These are phyloP conservation scores for Rosa persica DNA, from an alignment of 306 rosid genomes.

Conservation along the genomic window DNA sequence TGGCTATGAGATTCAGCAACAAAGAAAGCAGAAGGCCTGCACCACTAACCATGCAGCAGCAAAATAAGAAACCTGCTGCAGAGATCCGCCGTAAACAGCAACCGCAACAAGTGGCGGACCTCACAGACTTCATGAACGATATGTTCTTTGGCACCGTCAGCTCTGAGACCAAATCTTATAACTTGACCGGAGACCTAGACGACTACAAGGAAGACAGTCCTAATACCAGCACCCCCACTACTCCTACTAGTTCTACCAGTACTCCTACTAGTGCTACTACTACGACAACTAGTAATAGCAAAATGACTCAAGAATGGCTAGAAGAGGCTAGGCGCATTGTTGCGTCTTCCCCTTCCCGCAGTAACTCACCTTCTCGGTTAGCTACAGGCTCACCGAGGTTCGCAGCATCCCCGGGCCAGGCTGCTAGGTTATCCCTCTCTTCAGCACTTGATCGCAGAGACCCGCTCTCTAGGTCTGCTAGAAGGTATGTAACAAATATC, in stretches of 20 bases:
- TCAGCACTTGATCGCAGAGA: conserved; percentile 53
- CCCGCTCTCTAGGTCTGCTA: conserved; percentile 69
- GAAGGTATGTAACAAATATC: conserved; percentile 43
- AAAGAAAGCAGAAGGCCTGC: conserved; percentile 5
- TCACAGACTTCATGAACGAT: conserved; percentile 85
- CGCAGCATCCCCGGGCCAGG: conserved; percentile 40
- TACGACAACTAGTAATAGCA: conserved; percentile 32
- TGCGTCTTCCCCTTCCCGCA: conserved; percentile 66
- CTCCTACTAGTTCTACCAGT: neutral
- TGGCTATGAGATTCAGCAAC: conserved; percentile 19
- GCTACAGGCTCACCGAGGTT: conserved; percentile 61
- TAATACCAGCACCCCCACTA: neutral
- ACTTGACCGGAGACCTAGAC: conserved; percentile 44
- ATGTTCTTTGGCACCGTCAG: conserved; percentile 57
- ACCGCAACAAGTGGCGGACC: conserved; percentile 50
- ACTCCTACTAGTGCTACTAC: conserved; percentile 13
- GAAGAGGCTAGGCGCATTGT: conserved; percentile 68
- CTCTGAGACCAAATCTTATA: conserved; percentile 38
- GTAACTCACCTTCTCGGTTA: conserved; percentile 54
- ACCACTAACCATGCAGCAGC: neutral
- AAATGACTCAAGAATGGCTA: conserved; percentile 69
- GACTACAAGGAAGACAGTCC: neutral
- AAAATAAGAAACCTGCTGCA: neutral
- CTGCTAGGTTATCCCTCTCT: conserved; percentile 19
- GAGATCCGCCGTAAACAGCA: neutral